phyloP scores from a whole-genome alignment of 106 monocot species.

The Acorus calamus region DNA sequence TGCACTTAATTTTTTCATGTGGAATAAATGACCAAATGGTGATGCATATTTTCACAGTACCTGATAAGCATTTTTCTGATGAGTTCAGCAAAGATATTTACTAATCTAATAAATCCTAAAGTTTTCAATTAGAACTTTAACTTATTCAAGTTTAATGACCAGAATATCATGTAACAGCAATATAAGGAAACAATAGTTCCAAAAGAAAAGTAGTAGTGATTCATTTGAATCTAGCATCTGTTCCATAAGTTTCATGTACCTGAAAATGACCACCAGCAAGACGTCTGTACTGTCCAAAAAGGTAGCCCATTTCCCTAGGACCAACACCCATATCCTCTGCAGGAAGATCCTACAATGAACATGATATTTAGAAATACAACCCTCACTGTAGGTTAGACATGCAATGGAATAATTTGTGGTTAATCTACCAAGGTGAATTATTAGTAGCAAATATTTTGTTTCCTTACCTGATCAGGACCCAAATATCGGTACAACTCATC shows the following conservation, averaged over 20 bases:
- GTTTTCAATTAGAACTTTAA: too few relatives aligned
- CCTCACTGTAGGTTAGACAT: constrained; percentile 1
- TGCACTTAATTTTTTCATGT: too few relatives aligned
- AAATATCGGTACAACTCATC: constrained; percentile 87
- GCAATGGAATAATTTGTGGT: background rate
- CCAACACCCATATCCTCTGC: constrained; percentile 97
- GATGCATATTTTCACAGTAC: too few relatives aligned
- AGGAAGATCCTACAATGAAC: constrained; percentile 80
- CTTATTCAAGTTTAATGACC: background rate
- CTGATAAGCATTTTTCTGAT: too few relatives aligned
- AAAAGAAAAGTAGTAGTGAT: background rate
- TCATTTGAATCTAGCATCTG: too few relatives aligned
- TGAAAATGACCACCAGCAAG: constrained; percentile 83
- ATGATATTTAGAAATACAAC: constrained; percentile 14
- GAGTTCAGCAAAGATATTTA: too few relatives aligned
- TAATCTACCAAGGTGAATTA: background rate
- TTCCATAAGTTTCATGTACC: constrained; percentile 27
- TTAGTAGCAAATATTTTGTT: background rate
- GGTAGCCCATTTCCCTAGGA: constrained; percentile 97
- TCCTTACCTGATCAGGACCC: constrained; percentile 85
- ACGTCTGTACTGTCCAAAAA: constrained; percentile 94
- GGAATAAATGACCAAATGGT: too few relatives aligned
- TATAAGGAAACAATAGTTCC: background rate
- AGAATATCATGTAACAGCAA: background rate
- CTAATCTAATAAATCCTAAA: too few relatives aligned